Evolutionary conservation across 306 rosid genomes (phyloP), one percentile per base, ranked within the genome.

Genomic region (Coriaria nepalensis): DNA sequence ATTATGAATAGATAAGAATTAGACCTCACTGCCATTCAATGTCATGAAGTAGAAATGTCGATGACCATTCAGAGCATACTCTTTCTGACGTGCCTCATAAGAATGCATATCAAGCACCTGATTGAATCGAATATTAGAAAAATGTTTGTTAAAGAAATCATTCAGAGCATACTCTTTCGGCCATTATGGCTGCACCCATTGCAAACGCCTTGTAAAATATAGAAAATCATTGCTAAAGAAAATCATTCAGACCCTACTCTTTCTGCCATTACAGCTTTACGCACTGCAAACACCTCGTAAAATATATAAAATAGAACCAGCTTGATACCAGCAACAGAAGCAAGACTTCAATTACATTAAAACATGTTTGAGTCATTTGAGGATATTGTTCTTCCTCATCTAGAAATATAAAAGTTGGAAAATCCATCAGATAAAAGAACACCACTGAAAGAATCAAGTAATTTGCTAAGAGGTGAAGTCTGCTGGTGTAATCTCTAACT

Each of bases 31-130:
- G 53, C 86, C 78, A 70, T 92, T 80, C 65, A 92, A 66, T 44
- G 99, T 92, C 99, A 92, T 92, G 83, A 92, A 92, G 73, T 92
- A 92, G 87, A 92, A 92, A 80, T 92, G 99, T 29, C 86, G 77
- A 71, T 92, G 99, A 43, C 86, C 86, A 70, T 86, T 86, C 71
- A 79, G 45, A 56, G 96, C 99, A 43, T 92, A 92, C 64, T 92
- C 88, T 60, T 82, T 82, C 63, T 82, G 99, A 2, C 99, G 86
- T 56, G 83, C 87, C 77, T 75, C 94, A 34, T 92, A 82, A 48
- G 99, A 61, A 45, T 68, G 78, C 66, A 73, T 67, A 57, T 92
- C 94, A 68, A 92, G 99, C 60, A 92, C 99, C 99, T 92, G 82
- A 45, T 59, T 57, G 42, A 56, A 61, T 38, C 43, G 56, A 53